phyloP scores from a whole-genome alignment of 2,329 filamentous ascomycete species.

The Seiridium cupressi region DNA sequence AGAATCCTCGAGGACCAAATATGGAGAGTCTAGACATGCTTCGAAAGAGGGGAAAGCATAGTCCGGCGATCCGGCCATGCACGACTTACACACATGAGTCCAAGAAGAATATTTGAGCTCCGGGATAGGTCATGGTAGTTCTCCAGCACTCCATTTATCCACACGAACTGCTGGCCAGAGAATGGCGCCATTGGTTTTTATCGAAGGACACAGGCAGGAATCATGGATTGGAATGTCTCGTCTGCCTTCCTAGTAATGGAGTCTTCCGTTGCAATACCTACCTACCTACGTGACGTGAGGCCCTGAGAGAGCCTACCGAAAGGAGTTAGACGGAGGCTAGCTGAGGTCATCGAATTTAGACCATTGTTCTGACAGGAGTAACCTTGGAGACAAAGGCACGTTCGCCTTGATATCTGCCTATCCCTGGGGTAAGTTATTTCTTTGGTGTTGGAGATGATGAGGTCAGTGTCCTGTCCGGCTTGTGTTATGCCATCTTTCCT shows the following conservation, averaged over 20 bases:
- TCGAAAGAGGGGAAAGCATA: constrained; percentile 2
- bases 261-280: too few species aligned
- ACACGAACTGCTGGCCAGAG: too few species aligned
- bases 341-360: not conserved
- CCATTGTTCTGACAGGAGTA: not conserved
- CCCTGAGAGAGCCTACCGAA: too few species aligned
- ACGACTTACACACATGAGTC: not conserved
- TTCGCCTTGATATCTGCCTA: not conserved
- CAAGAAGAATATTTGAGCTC: not conserved
- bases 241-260: too few species aligned
- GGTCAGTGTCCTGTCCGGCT: not conserved
- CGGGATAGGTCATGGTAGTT: not conserved
- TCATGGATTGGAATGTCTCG: too few species aligned
- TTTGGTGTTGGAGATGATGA: not conserved
- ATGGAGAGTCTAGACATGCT: not conserved
- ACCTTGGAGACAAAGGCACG: constrained; percentile 1
- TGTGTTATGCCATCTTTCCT: not conserved
- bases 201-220: too few species aligned
- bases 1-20: not conserved
- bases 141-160: too few species aligned
- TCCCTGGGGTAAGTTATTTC: not conserved
- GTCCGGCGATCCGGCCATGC: constrained; percentile 1
- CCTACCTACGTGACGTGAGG: too few species aligned
- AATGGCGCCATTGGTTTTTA: too few species aligned
- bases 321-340: too few species aligned